A percentile compares a stretch with the other conserved stretches of the same genome.
phyloP scores from a whole-genome alignment of 495 filamentous ascomycete species.

The Chaetomium cochliodes region DNA sequence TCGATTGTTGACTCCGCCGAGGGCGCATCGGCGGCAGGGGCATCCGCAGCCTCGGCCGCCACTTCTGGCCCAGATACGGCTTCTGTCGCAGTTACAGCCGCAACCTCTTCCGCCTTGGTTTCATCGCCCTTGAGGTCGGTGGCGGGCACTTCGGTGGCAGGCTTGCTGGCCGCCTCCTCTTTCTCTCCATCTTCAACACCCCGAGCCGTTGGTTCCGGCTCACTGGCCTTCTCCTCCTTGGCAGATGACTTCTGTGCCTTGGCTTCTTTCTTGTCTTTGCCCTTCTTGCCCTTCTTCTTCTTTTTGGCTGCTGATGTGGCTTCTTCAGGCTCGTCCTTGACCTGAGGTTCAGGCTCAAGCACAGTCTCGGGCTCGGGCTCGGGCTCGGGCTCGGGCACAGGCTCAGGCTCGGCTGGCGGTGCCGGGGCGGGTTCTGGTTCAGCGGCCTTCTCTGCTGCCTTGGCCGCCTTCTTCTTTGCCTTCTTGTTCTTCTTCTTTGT shows the following conservation, averaged over 20 bases:
- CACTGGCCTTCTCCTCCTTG: slow-evolving; percentile 19
- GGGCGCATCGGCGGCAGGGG: slow-evolving; percentile 7
- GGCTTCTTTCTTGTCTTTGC: slow-evolving; percentile 27
- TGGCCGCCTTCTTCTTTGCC: slow-evolving; percentile 30
- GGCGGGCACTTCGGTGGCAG: background rate
- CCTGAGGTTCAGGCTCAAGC: slow-evolving; percentile 21
- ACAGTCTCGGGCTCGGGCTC: slow-evolving; percentile 11
- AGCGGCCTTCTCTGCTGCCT: slow-evolving; percentile 22
- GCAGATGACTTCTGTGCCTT: slow-evolving; percentile 19
- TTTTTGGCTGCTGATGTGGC: slow-evolving; percentile 18
- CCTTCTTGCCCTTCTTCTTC: slow-evolving; percentile 35
- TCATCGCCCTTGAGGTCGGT: slow-evolving; percentile 21
- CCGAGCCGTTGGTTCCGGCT: slow-evolving; percentile 11
- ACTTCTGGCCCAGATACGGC: slow-evolving; percentile 9
- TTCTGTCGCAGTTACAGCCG: slow-evolving; percentile 15
- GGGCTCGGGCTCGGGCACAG: slow-evolving; percentile 13
- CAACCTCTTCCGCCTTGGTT: slow-evolving; percentile 17
- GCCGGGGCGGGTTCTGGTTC: slow-evolving; percentile 14
- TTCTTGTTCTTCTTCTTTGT: slow-evolving; percentile 35
- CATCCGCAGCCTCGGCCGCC: slow-evolving; percentile 5
- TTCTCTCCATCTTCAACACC: slow-evolving; percentile 2
- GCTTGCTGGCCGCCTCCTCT: slow-evolving; percentile 14
- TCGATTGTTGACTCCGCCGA: background rate
- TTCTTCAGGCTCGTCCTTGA: slow-evolving; percentile 23
- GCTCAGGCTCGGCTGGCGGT: slow-evolving; percentile 10